Base-by-base conservation (phyloP, 2,329 filamentous ascomycete genomes). In the Colletotrichum salicis region DNA sequence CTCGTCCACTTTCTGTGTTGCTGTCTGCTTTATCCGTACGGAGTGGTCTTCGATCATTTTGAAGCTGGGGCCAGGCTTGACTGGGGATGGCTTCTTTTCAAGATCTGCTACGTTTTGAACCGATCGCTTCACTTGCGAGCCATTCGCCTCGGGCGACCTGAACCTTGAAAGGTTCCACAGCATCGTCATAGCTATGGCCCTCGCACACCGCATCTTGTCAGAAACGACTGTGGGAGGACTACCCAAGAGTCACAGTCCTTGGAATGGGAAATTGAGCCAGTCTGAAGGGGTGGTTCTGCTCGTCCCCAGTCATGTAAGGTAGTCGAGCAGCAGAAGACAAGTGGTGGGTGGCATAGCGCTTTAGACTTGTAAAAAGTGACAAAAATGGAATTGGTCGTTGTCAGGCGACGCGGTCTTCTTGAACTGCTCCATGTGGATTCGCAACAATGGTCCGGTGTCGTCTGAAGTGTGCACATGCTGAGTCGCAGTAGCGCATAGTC, bases 401-500 rank as follows among this genome's bases (percentile, higher is more conserved):
- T 70, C 70, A 64, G 70, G 48, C 65, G 65, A 64, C 59, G 55
- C 55, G 13, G 24, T 19, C 27, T 60, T 13, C 13, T 35, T 64
- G n/a, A 33, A n/a, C 19, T n/a, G 33, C 45, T n/a, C 41, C 33
- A 54, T 15, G 54, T n/a, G 48, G 55, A 19, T 35, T 64, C 57
- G 54, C 35, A 56, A 60, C 45, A 56, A 11, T n/a, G 19, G 63
- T 55, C 22, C 22, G 45, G 64, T 54, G 19, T 64, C 65, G 55
- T 71, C 69, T 58, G 69, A 71, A 59, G 65, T 69, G 60, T 22
- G 66, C 70, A 55, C 60, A 59, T 64, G 65, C 33, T 63, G 69
- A 24, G 54, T 68, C 54, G 64, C 64, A 68, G 65, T 61, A 70
- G 65, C 35, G 70, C 60, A 41, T 56, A 22, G 22, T 4, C 48